Evolutionary conservation across 2,329 filamentous ascomycete genomes (phyloP), one percentile per base, ranked within the genome.

Genomic region (Dactylellina haptotyla): DNA sequence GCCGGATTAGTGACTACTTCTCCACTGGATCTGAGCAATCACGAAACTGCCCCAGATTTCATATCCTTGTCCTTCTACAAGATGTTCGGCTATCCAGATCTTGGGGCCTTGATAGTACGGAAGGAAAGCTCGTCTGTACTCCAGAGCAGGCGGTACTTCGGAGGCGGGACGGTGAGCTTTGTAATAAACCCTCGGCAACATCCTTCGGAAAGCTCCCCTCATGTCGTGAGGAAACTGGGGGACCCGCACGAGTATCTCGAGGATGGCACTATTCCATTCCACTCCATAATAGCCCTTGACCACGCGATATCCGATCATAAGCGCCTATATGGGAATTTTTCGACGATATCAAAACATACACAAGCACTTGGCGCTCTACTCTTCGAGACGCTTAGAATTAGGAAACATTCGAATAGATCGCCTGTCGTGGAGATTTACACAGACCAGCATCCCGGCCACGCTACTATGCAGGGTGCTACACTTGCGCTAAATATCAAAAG

Each of bases 21-120:
- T 3, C 87, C 87, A 0, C 83, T 98, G 4, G 87, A 96, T 78
- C 82, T 98, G 1, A 84, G 87, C 63, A 82, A 90, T 76, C 77
- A 84, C 0, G 82, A 83, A 0, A 79, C 81, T 0, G 88, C 90
- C 0, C 91, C 94, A 0, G 94, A 98, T 80, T 98, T 98, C 76
- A 89, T 87, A 0, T 90, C 92, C 0, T 79, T 98, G 43, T 97
- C 93, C 80, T 88, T 98, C 75, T 96, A 97, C 83, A 99, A 98
- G 80, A 93, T 97, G n/a, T 98, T 98, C 80, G 94, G 95, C 0
- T 97, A 97, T 76, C 94, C 94, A 0, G 92, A 98, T 79, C 83
- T 98, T 1, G 94, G 94, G 1, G 93, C 89, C 0, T 82, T 99
- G 67, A 88, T 98, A 28, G 88, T 98, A 10, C 88, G 90, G 43